phyloP scores from a whole-genome alignment of 73 alveolate genomes.

The Stentor roeselii region DNA sequence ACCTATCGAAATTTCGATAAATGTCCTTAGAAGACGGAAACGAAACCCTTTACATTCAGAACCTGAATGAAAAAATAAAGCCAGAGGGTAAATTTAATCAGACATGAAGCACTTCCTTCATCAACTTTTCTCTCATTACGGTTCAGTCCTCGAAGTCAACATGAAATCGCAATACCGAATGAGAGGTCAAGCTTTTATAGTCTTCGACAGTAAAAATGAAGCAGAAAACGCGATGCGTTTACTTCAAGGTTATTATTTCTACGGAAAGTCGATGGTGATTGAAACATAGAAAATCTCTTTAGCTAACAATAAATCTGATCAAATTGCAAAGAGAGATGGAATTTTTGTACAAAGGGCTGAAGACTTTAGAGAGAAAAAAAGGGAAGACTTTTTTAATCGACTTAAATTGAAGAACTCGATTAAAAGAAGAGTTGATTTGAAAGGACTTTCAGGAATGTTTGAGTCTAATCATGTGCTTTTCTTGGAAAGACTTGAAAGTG shows the following conservation, averaged over 20 bases:
- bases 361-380: constrained; percentile 35
- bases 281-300: constrained; percentile 30
- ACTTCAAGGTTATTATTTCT: constrained; percentile 38
- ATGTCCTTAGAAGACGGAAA: not conserved
- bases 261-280: constrained; percentile 49
- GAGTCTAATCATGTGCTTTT: constrained; percentile 12
- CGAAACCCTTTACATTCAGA: constrained; percentile 38
- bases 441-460: not conserved
- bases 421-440: constrained; percentile 1
- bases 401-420: not conserved
- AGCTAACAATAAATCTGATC: constrained; percentile 35
- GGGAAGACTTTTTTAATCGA: constrained; percentile 5
- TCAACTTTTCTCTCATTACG: constrained; percentile 40
- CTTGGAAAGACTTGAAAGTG: not conserved
- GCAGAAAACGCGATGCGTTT: constrained; percentile 38
- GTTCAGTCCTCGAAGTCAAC: constrained; percentile 38
- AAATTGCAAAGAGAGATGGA: constrained; percentile 47
- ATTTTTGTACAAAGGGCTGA: constrained; percentile 39
- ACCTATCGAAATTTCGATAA: too few relatives aligned
- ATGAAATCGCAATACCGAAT: constrained; percentile 20
- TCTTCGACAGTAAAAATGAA: constrained; percentile 29
- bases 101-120: constrained; percentile 35
- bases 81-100: constrained; percentile 38
- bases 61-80: constrained; percentile 45
- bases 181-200: constrained; percentile 44